phyloP scores from a whole-genome alignment of 1,284 basidiomycete genomes.

The Ustilago sp. region DNA sequence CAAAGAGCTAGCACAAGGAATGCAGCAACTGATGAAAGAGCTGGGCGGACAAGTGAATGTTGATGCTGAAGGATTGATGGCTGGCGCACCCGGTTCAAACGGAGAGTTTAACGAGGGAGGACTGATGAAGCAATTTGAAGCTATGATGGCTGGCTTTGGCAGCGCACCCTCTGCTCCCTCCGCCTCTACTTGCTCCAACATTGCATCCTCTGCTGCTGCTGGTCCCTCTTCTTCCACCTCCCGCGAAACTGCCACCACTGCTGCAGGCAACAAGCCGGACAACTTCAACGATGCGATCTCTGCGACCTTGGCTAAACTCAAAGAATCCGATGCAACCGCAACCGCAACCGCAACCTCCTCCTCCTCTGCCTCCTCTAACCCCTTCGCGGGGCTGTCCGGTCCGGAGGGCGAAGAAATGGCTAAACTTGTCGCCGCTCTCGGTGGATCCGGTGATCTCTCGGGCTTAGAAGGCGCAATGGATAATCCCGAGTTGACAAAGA shows the following conservation, averaged over 20 bases:
- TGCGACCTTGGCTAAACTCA: slow-evolving; percentile 83
- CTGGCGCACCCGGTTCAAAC: slow-evolving; percentile 19
- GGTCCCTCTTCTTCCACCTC: slow-evolving; percentile 5
- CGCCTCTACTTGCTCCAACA: not conserved
- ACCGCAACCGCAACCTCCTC: slow-evolving; percentile 64
- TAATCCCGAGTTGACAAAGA: slow-evolving; percentile 73
- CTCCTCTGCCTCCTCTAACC: slow-evolving; percentile 59
- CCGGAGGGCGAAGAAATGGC: slow-evolving; percentile 68
- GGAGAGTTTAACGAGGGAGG: slow-evolving; percentile 60
- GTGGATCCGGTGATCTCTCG: slow-evolving; percentile 59
- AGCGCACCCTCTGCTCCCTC: slow-evolving; percentile 3
- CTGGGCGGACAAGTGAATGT: slow-evolving; percentile 70
- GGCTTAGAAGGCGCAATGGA: slow-evolving; percentile 61
- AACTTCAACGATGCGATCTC: slow-evolving; percentile 82
- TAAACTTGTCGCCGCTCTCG: slow-evolving; percentile 70
- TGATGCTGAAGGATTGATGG: slow-evolving; percentile 29
- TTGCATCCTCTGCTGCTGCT: slow-evolving; percentile 10
- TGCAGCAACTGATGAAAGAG: slow-evolving; percentile 85
- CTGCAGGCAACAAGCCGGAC: slow-evolving; percentile 62
- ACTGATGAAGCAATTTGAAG: slow-evolving; percentile 68
- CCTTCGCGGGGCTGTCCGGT: slow-evolving; percentile 71
- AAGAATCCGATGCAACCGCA: slow-evolving; percentile 76
- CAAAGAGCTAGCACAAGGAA: slow-evolving; percentile 80
- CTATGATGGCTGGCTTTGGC: slow-evolving; percentile 64
- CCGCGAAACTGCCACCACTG: not conserved